Conservation (phyloP, 2,329 filamentous ascomycete genomes). For the Nannizziopsis barbatae region DNA sequence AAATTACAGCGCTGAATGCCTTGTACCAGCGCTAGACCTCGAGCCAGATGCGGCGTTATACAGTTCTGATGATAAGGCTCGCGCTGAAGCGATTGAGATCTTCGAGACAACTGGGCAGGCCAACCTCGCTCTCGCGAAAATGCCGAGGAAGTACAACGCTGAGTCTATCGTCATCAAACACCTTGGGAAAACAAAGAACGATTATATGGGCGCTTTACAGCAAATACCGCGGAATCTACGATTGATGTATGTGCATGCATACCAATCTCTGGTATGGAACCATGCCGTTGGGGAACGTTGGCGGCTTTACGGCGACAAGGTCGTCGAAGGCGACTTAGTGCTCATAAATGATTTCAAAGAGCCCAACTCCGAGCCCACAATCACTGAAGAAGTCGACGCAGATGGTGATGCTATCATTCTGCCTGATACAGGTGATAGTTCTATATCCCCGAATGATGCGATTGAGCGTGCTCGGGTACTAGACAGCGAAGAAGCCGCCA, state of each 20-base stretch:
- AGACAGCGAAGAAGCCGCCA: constrained; percentile 63
- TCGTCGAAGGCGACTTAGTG: constrained; percentile 78
- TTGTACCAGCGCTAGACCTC: constrained; percentile 45
- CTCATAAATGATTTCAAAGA: constrained; percentile 49
- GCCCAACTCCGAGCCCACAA: constrained; percentile 19
- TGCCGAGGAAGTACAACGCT: constrained; percentile 73
- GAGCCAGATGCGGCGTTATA: constrained; percentile 37
- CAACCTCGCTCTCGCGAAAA: constrained; percentile 50
- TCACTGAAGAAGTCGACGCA: constrained; percentile 40
- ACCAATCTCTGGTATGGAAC: constrained; percentile 94
- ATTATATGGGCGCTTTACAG: constrained; percentile 71
- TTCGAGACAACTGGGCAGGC: constrained; percentile 55
- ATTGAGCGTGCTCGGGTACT: constrained; percentile 63
- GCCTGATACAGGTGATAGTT: constrained; percentile 47
- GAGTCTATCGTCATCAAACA: constrained; percentile 71
- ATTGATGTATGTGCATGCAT: constrained; percentile 93
- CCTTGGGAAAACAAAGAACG: constrained; percentile 48
- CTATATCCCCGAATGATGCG: constrained; percentile 43
- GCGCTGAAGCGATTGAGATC: constrained; percentile 64
- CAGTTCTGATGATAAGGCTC: constrained; percentile 63
- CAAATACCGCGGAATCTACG: constrained; percentile 70
- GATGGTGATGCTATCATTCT: constrained; percentile 57
- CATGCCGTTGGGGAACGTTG: constrained; percentile 69
- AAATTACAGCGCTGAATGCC: constrained; percentile 54
- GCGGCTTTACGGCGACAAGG: constrained; percentile 58